phyloP scores from a whole-genome alignment of 345 rosid species.

The Arabidopsis suecica region DNA sequence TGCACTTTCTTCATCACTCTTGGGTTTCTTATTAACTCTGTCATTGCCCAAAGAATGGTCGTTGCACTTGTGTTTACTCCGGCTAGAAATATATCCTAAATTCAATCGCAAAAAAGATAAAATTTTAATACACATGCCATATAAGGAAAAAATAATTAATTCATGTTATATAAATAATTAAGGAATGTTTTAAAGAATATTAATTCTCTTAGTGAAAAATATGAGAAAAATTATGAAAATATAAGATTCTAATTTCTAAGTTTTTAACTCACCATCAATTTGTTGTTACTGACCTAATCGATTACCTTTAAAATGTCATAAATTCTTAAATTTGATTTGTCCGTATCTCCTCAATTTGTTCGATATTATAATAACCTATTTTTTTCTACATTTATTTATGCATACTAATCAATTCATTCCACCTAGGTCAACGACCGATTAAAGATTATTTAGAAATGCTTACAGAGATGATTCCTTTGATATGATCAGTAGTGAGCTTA shows the following conservation, averaged over 20 bases:
- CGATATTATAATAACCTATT: neutral
- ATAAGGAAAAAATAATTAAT: neutral
- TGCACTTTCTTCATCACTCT: conserved; percentile 66
- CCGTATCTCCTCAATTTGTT: neutral
- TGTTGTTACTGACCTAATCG: neutral
- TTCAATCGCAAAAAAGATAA: neutral
- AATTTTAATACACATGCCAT: too few relatives aligned
- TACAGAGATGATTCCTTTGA: conserved; percentile 65
- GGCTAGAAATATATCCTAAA: conserved; percentile 58
- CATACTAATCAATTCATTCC: neutral
- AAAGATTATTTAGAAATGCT: neutral
- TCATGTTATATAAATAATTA: neutral
- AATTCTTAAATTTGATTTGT: neutral
- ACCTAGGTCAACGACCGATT: neutral
- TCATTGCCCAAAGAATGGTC: conserved; percentile 63
- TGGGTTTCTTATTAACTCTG: conserved; percentile 58
- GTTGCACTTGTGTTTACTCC: conserved; percentile 60
- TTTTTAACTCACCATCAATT: neutral
- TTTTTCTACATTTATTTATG: neutral
- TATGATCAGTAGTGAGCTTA: conserved; percentile 49
- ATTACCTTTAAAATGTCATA: neutral
- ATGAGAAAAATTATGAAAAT: neutral
- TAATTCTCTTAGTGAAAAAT: neutral
- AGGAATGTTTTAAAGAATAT: neutral
- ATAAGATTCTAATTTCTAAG: neutral